Percentiles rank a stretch among this genome's conserved stretches.
Evolutionary conservation across 73 alveolate species (phyloP).

Genomic region (Paraurostyla sp.): DNA sequence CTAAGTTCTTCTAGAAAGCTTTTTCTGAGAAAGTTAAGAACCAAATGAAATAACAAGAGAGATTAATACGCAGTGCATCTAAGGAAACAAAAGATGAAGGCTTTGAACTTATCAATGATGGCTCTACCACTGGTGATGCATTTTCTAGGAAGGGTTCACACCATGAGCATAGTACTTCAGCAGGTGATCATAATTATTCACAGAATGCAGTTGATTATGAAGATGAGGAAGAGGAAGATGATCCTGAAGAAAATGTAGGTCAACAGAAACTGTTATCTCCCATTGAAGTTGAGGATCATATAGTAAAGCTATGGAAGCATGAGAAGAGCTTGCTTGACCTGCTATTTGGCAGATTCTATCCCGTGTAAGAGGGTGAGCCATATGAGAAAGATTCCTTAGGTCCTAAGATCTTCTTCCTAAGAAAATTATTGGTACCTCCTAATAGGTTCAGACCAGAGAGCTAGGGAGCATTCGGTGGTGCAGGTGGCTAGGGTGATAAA

Average conservation of each 20-base stretch:
- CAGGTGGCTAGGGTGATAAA: slow-evolving; percentile 80
- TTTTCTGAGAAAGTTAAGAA: slow-evolving; percentile 68
- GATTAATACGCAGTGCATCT: slow-evolving; percentile 5
- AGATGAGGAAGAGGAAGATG: slow-evolving; percentile 71
- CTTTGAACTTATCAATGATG: slow-evolving; percentile 44
- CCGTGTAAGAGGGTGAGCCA: slow-evolving; percentile 61
- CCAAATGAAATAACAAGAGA: slow-evolving; percentile 28
- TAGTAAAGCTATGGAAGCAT: slow-evolving; percentile 76
- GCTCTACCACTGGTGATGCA: background rate
- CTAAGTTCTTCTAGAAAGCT: slow-evolving; percentile 71
- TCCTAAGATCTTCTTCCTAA: slow-evolving; percentile 87
- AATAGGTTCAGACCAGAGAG: slow-evolving; percentile 96
- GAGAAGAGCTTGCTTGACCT: slow-evolving; percentile 83
- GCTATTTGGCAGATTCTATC: slow-evolving; percentile 83
- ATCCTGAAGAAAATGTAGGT: slow-evolving; percentile 46
- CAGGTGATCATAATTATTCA: slow-evolving; percentile 29
- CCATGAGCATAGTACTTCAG: background rate
- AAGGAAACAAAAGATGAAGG: slow-evolving; percentile 29
- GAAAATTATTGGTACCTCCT: slow-evolving; percentile 92
- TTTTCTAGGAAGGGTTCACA: slow-evolving; percentile 30
- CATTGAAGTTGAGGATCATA: slow-evolving; percentile 82
- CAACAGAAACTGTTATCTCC: slow-evolving; percentile 75
- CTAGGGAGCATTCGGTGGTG: slow-evolving; percentile 86
- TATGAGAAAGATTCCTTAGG: slow-evolving; percentile 76
- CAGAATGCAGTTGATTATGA: slow-evolving; percentile 69